Conservation (phyloP, 768 basidiomycete genomes). For the Phylloporus sp. region DNA sequence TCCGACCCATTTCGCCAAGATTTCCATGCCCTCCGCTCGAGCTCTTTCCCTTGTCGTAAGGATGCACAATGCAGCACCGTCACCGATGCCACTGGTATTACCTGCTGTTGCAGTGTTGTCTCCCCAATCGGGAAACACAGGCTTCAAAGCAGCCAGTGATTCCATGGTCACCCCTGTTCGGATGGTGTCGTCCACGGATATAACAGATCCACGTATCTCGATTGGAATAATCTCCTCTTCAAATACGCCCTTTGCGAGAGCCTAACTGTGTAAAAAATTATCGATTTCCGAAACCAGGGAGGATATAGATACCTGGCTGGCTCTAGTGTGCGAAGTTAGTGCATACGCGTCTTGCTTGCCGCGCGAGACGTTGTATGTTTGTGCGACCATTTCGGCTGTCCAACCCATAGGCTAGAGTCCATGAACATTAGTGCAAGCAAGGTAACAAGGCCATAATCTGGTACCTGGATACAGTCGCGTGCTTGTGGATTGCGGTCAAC, state of each 20-base stretch:
- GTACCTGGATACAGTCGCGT: conserved; percentile 67
- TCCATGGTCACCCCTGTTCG: conserved; percentile 78
- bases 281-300: neutral
- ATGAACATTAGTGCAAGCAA: neutral
- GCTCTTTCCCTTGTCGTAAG: conserved; percentile 78
- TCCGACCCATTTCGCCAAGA: conserved; percentile 80
- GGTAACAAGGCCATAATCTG: neutral
- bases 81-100: conserved; percentile 85
- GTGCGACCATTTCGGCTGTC: conserved; percentile 90
- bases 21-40: conserved; percentile 66
- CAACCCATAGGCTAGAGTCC: conserved; percentile 80
- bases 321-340: conserved; percentile 79
- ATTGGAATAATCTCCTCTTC: conserved; percentile 87
- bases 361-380: conserved; percentile 70
- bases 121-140: conserved; percentile 83
- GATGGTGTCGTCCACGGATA: conserved; percentile 83
- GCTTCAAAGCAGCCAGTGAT: conserved; percentile 71
- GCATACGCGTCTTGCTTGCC: conserved; percentile 88
- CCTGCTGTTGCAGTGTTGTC: conserved; percentile 69
- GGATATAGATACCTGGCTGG: conserved; percentile 46
- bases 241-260: conserved; percentile 67
- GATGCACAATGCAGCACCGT: conserved; percentile 85
- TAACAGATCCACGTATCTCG: conserved; percentile 58
- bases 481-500: conserved; percentile 61
- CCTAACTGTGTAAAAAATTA: conserved; percentile 36